A percentile compares a stretch with the other conserved stretches of the same genome.
Conservation (phyloP, 805 yeast genomes). For the Monosporozyma servazzii region DNA sequence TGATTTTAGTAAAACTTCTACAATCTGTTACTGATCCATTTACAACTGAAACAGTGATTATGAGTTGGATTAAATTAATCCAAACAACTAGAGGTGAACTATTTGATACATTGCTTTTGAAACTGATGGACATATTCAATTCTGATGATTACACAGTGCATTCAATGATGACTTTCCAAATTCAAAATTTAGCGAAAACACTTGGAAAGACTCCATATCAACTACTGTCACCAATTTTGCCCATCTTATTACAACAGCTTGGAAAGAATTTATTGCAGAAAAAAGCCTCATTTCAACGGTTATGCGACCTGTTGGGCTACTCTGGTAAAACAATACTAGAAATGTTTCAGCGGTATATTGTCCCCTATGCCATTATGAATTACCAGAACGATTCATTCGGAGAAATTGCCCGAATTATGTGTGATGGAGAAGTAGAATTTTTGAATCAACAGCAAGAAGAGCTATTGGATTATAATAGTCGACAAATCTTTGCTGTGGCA, state of each 20-base stretch:
- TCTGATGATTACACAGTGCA: conserved; percentile 51
- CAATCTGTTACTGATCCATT: conserved; percentile 30
- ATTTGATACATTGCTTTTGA: conserved; percentile 55
- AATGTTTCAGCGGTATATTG: conserved; percentile 61
- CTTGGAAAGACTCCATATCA: conserved; percentile 65
- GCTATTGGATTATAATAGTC: conserved; percentile 24
- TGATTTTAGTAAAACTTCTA: conserved; percentile 35
- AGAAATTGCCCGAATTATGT: conserved; percentile 26
- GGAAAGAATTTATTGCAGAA: conserved; percentile 44
- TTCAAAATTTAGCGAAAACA: conserved; percentile 48
- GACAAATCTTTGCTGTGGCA: conserved; percentile 29
- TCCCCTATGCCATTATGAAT: conserved; percentile 66
- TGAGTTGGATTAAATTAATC: conserved; percentile 59
- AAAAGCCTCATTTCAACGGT: conserved; percentile 44
- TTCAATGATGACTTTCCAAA: conserved; percentile 57
- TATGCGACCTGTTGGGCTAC: conserved; percentile 60
- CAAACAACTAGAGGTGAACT: conserved; percentile 56
- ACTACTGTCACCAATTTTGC: conserved; percentile 68
- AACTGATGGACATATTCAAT: conserved; percentile 56
- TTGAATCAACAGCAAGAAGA: conserved; percentile 15
- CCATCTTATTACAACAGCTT: conserved; percentile 55
- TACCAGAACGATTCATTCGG: conserved; percentile 51
- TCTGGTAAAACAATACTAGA: conserved; percentile 51
- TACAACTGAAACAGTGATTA: conserved; percentile 49
- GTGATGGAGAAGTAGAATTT: conserved; percentile 11